Conservation (phyloP, 1,284 basidiomycete genomes). For the Jaminaea rosea region DNA sequence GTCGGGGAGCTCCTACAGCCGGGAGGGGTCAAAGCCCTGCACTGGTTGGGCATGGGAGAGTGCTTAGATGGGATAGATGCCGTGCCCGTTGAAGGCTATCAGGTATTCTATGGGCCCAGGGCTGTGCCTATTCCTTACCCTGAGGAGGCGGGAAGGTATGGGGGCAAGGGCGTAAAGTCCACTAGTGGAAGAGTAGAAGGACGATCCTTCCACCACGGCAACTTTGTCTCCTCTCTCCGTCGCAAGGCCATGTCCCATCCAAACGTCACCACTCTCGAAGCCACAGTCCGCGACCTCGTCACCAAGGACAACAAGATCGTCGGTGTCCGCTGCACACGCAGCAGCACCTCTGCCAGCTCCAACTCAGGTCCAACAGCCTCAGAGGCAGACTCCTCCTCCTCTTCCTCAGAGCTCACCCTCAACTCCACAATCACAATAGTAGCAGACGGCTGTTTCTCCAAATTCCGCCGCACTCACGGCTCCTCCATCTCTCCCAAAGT, state of each 20-base stretch:
- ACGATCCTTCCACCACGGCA: constrained; percentile 87
- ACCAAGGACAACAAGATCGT: constrained; percentile 20
- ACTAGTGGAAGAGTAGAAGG: constrained; percentile 52
- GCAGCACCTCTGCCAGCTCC: neutral
- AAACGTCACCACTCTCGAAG: constrained; percentile 31
- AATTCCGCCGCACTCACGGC: constrained; percentile 57
- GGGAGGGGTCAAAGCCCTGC: constrained; percentile 71
- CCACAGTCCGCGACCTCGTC: constrained; percentile 33
- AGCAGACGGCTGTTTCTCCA: constrained; percentile 91
- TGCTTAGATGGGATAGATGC: constrained; percentile 77
- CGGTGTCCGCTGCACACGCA: constrained; percentile 19
- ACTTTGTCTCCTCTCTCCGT: constrained; percentile 73
- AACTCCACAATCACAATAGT: constrained; percentile 73
- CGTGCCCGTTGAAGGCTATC: constrained; percentile 76
- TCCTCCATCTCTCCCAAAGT: constrained; percentile 53
- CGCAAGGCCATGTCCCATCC: constrained; percentile 54
- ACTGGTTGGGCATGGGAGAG: constrained; percentile 64
- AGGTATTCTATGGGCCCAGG: constrained; percentile 58
- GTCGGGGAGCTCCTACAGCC: constrained; percentile 96
- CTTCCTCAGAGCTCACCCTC: constrained; percentile 29
- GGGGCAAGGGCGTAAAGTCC: constrained; percentile 19
- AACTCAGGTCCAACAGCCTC: constrained; percentile 2
- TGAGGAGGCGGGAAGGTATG: constrained; percentile 35
- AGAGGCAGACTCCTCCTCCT: constrained; percentile 3
- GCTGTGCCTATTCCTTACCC: constrained; percentile 84